Percentiles rank a stretch among this genome's conserved stretches.
Conservation (phyloP, 2,329 filamentous ascomycete species). For the Fusarium nodosum region DNA sequence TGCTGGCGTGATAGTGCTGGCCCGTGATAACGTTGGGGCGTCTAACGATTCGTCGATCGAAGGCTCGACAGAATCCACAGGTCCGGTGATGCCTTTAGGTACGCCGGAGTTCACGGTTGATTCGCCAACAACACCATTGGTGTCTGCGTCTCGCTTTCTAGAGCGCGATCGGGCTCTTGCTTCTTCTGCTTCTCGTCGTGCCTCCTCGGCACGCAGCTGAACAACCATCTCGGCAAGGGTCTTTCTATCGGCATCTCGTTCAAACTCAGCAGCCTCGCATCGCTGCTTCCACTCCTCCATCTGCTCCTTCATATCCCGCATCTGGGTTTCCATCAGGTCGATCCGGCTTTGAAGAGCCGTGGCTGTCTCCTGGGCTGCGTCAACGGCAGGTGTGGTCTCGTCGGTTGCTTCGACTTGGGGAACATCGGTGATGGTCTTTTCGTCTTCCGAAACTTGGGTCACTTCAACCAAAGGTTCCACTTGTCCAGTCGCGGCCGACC, state of each 20-base stretch:
- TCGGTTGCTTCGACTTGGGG: conserved; percentile 52
- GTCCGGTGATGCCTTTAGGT: conserved; percentile 34
- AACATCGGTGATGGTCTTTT: conserved; percentile 33
- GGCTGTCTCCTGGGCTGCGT: conserved; percentile 56
- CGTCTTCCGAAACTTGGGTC: conserved; percentile 39
- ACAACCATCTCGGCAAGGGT: conserved; percentile 90
- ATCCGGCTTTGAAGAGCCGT: conserved; percentile 72
- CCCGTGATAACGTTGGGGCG: conserved; percentile 61
- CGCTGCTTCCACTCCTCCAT: conserved; percentile 82
- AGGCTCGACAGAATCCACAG: conserved; percentile 34
- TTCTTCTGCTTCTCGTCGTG: conserved; percentile 60
- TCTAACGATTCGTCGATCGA: conserved; percentile 55
- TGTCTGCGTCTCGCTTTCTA: conserved; percentile 49
- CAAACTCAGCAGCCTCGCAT: conserved; percentile 84
- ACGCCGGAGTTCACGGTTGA: conserved; percentile 38
- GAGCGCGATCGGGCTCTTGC: conserved; percentile 58
- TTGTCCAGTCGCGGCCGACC: conserved; percentile 42
- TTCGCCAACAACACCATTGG: conserved; percentile 37
- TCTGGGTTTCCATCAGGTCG: conserved; percentile 82
- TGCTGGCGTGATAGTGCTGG: conserved; percentile 64
- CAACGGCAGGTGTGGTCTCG: conserved; percentile 52
- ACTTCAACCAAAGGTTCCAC: conserved; percentile 32
- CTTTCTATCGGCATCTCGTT: conserved; percentile 78
- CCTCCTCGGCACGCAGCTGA: conserved; percentile 79
- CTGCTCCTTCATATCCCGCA: conserved; percentile 83